Percentiles rank a stretch among this genome's conserved stretches.
Conservation (phyloP, 116 monocot genomes). For the Dioscorea cayenensis region DNA sequence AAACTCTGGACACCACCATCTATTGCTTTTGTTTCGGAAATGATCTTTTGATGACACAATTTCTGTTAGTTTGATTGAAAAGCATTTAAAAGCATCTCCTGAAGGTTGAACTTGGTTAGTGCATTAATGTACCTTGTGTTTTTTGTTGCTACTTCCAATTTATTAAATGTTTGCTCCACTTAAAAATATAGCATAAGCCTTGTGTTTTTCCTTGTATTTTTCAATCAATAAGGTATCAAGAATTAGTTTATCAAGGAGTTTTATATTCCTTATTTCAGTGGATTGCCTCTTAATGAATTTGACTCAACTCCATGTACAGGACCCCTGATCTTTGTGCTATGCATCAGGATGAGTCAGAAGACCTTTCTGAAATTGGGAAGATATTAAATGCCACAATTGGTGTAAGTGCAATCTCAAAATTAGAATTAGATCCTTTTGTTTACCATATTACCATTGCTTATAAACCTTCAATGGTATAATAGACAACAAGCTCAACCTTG, state of each 20-base stretch:
- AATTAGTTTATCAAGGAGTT: not conserved
- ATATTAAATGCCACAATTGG: constrained; percentile 29
- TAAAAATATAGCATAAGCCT: too few relatives aligned
- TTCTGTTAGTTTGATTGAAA: too few relatives aligned
- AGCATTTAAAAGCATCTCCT: too few relatives aligned
- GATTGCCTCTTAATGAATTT: not conserved
- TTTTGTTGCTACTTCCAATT: too few relatives aligned
- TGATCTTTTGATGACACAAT: too few relatives aligned
- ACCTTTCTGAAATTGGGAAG: constrained; percentile 25
- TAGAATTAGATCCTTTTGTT: not conserved
- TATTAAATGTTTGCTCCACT: too few relatives aligned
- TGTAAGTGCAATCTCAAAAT: constrained; percentile 15
- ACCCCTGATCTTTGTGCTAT: constrained; percentile 58
- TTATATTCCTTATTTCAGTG: not conserved
- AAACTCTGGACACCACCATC: too few relatives aligned
- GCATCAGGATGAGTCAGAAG: constrained; percentile 42
- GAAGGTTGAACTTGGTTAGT: too few relatives aligned
- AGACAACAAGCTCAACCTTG: constrained; percentile 22
- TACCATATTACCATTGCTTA: not conserved
- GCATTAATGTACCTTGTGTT: too few relatives aligned
- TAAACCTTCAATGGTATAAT: not conserved
- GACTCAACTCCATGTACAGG: constrained; percentile 17
- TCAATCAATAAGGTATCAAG: too few relatives aligned
- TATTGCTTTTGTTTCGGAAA: too few relatives aligned
- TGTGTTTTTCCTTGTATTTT: too few relatives aligned